Evolutionary conservation across 1,284 basidiomycete genomes (phyloP).

Genomic region (Coniferiporia weirii): DNA sequence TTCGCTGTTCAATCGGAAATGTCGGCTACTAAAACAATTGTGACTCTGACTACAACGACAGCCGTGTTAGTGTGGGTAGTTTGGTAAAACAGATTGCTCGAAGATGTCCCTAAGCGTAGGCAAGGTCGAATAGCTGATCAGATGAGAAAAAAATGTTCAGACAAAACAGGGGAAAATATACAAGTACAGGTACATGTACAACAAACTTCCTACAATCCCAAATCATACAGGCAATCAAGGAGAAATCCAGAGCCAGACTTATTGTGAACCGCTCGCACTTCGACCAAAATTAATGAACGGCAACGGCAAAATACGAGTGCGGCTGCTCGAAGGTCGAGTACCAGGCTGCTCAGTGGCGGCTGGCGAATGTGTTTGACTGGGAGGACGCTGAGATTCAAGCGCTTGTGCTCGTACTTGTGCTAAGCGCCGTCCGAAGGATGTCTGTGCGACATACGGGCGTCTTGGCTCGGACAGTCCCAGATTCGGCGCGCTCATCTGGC

Average conservation of each 20-base stretch:
- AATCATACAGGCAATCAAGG: background rate
- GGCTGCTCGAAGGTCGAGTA: slow-evolving; percentile 3
- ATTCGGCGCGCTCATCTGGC: slow-evolving; percentile 15
- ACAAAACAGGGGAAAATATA: background rate
- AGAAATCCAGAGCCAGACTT: background rate
- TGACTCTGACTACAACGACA: background rate
- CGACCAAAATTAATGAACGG: slow-evolving; percentile 16
- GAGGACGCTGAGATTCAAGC: slow-evolving; percentile 3
- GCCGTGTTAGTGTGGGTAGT: background rate
- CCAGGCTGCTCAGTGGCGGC: slow-evolving; percentile 5
- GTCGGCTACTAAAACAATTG: slow-evolving; percentile 2
- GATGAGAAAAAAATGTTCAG: background rate
- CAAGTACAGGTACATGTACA: background rate
- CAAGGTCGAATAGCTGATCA: background rate
- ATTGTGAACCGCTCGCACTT: slow-evolving; percentile 9
- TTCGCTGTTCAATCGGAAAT: background rate
- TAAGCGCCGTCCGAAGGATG: slow-evolving; percentile 13
- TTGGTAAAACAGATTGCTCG: background rate
- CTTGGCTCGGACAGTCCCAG: background rate
- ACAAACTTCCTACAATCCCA: background rate
- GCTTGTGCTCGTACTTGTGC: slow-evolving; percentile 14
- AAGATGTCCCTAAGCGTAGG: background rate
- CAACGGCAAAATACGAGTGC: slow-evolving; percentile 10
- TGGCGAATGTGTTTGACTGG: slow-evolving; percentile 6
- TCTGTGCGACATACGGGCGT: slow-evolving; percentile 15